Conservation (phyloP, 805 yeast genomes). For the Myxozyma kluyveri region DNA sequence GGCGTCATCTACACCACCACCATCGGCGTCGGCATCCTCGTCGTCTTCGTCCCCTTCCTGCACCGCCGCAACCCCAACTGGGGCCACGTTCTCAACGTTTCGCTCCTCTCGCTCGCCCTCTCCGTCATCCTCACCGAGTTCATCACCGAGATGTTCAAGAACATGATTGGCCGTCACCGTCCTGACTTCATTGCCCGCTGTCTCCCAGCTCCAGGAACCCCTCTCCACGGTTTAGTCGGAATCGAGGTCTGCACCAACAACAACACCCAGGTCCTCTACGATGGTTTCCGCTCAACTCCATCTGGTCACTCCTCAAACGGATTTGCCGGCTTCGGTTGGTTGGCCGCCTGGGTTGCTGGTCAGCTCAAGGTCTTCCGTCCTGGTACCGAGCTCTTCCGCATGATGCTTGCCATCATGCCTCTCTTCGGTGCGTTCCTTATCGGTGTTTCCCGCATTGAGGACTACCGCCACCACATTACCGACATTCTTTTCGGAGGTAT, state of each 20-base stretch:
- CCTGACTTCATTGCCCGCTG: constrained; percentile 94
- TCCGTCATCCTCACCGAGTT: constrained; percentile 36
- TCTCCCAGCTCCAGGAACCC: constrained; percentile 57
- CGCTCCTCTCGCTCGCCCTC: constrained; percentile 27
- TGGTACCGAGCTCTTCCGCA: constrained; percentile 34
- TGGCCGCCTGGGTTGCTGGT: constrained; percentile 51
- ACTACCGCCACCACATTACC: constrained; percentile 88
- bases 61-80: constrained; percentile 28
- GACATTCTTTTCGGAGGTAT: constrained; percentile 77
- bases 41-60: constrained; percentile 27
- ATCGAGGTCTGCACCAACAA: constrained; percentile 42
- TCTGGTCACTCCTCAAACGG: constrained; percentile 60
- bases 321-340: constrained; percentile 50
- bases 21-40: constrained; percentile 25
- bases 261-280: constrained; percentile 39
- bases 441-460: constrained; percentile 85
- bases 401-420: constrained; percentile 33
- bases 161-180: constrained; percentile 83
- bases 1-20: constrained; percentile 27
- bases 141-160: constrained; percentile 72
- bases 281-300: constrained; percentile 59
- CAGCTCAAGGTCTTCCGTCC: constrained; percentile 47
- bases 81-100: constrained; percentile 28
- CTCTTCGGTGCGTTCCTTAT: constrained; percentile 57
- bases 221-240: constrained; percentile 41